These are phyloP conservation scores for Dipodascopsis tothii DNA, from an alignment of 805 yeast genomes.

Conservation along the genomic window DNA sequence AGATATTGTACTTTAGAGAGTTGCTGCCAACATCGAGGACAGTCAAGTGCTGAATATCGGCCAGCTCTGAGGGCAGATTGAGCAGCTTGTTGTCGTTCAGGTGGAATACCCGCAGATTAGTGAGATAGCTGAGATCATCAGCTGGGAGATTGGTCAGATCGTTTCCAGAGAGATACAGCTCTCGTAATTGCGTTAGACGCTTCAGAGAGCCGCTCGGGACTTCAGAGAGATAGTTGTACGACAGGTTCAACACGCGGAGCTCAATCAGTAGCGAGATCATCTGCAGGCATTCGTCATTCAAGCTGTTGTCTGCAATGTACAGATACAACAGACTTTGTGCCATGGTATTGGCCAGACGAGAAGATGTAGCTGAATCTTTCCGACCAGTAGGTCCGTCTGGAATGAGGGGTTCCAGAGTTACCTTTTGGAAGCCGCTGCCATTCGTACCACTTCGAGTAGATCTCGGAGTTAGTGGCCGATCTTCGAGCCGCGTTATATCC, in stretches of 20 bases:
- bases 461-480: too few species aligned
- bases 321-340: constrained; percentile 50
- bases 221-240: constrained; percentile 79
- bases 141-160: constrained; percentile 69
- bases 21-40: constrained; percentile 88
- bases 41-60: constrained; percentile 54
- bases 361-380: constrained; percentile 18
- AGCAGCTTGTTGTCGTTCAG: constrained; percentile 79
- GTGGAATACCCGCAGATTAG: constrained; percentile 51
- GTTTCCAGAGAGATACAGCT: constrained; percentile 77
- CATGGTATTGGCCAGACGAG: constrained; percentile 25
- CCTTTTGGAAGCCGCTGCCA: not conserved
- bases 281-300: constrained; percentile 69
- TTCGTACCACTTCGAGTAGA: not conserved
- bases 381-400: constrained; percentile 4
- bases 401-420: too few species aligned
- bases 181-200: constrained; percentile 49
- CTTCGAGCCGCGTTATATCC: constrained; percentile 2
- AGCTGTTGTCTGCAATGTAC: constrained; percentile 73
- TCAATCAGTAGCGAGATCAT: constrained; percentile 52
- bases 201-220: constrained; percentile 67
- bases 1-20: constrained; percentile 80
- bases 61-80: constrained; percentile 80
- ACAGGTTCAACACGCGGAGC: constrained; percentile 59
- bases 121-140: constrained; percentile 67